These are phyloP conservation scores for Penicillium argentinense DNA, from an alignment of 495 filamentous ascomycete genomes.

Conservation along the genomic window DNA sequence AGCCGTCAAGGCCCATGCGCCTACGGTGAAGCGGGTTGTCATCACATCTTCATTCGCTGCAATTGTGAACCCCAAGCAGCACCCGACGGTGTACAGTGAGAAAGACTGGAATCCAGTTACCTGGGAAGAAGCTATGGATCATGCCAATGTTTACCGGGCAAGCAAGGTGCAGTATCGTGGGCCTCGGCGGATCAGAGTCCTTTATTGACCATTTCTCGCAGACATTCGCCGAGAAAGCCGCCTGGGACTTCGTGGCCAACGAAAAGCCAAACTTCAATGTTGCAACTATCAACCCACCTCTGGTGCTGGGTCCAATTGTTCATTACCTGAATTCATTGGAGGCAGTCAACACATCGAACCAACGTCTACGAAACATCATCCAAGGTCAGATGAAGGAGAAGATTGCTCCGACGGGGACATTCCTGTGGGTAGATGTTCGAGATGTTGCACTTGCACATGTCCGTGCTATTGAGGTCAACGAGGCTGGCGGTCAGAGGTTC, in stretches of 20 bases:
- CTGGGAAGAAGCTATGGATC: constrained; percentile 60
- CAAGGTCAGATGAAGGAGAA: constrained; percentile 65
- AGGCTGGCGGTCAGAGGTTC: constrained; percentile 70
- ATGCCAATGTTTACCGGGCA: constrained; percentile 63
- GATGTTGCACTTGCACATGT: constrained; percentile 74
- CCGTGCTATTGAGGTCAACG: constrained; percentile 62
- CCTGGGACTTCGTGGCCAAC: constrained; percentile 78
- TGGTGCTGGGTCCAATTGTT: constrained; percentile 72
- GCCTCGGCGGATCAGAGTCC: not conserved
- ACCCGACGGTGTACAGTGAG: constrained; percentile 63
- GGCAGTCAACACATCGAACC: constrained; percentile 67
- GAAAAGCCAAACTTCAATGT: constrained; percentile 78
- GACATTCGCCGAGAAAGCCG: constrained; percentile 66
- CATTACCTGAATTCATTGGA: constrained; percentile 66
- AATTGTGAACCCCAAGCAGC: constrained; percentile 55
- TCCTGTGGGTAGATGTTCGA: constrained; percentile 66
- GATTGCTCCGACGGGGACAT: constrained; percentile 54
- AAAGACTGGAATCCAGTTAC: constrained; percentile 84
- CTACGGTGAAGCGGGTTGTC: constrained; percentile 76
- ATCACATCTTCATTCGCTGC: constrained; percentile 86
- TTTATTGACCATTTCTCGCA: constrained; percentile 2
- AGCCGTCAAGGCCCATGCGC: constrained; percentile 72
- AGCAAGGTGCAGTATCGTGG: constrained; percentile 49
- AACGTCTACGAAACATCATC: constrained; percentile 53
- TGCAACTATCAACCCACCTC: constrained; percentile 67